Conservation (phyloP, 1,284 basidiomycete species). For the Microbotryomycetes sp. region DNA sequence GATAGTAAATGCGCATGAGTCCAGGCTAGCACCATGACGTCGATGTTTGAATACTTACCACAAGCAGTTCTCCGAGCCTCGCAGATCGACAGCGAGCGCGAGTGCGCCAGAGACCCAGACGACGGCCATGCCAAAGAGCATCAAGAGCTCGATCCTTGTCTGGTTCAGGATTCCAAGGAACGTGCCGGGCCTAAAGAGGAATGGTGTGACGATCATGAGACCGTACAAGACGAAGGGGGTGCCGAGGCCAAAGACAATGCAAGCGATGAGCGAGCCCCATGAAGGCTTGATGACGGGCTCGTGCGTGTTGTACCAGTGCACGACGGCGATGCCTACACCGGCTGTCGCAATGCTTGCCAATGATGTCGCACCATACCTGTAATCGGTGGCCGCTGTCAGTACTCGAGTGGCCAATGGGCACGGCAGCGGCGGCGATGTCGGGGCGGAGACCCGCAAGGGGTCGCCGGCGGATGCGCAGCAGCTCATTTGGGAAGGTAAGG, state of each 20-base stretch:
- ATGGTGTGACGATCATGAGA: conserved; percentile 38
- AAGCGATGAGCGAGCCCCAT: conserved; percentile 42
- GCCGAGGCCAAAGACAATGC: conserved; percentile 40
- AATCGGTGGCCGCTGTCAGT: not conserved
- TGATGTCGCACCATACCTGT: conserved; percentile 19
- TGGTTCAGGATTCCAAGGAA: conserved; percentile 39
- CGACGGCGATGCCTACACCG: conserved; percentile 21
- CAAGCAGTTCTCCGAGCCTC: conserved; percentile 40
- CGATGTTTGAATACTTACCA: conserved; percentile 11
- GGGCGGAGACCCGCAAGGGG: not conserved
- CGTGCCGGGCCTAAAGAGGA: conserved; percentile 39
- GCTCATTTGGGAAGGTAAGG: not conserved
- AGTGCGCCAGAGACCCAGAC: conserved; percentile 42
- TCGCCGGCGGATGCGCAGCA: not conserved
- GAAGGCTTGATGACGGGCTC: conserved; percentile 41
- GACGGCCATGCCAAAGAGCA: conserved; percentile 39
- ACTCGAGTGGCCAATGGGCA: not conserved
- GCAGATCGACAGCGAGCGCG: conserved; percentile 39
- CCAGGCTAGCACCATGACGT: not conserved
- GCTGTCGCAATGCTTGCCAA: conserved; percentile 16
- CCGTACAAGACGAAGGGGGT: conserved; percentile 42
- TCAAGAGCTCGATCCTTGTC: conserved; percentile 39
- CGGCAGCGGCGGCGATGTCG: not conserved
- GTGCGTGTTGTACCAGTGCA: conserved; percentile 39
- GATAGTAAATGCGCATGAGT: not conserved